Evolutionary conservation across 2,329 filamentous ascomycete genomes (phyloP).

Genomic region (Pestalotiopsis sp.): DNA sequence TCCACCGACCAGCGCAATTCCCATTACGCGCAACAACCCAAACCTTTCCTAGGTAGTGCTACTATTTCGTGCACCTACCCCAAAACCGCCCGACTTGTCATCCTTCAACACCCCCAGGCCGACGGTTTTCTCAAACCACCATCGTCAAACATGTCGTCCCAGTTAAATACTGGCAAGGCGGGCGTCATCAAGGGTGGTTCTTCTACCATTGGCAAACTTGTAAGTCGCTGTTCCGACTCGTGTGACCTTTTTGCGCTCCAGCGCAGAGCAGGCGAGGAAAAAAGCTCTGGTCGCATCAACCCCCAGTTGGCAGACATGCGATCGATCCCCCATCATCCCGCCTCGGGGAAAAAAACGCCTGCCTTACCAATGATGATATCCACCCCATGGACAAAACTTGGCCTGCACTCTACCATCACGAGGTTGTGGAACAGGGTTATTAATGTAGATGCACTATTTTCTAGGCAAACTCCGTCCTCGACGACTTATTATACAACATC

Average conservation of each 20-base stretch:
- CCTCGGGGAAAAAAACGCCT: background rate
- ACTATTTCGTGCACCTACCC: conserved; percentile 2
- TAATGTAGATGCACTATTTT: conserved; percentile 10
- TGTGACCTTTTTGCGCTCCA: background rate
- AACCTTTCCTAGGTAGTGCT: background rate
- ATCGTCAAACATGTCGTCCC: conserved; percentile 12
- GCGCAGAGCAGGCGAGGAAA: background rate
- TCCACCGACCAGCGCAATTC: background rate
- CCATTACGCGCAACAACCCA: conserved; percentile 3
- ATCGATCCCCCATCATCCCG: background rate
- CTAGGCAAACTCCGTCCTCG: conserved; percentile 68
- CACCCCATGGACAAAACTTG: background rate
- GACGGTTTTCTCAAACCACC: conserved; percentile 5
- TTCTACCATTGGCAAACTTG: conserved; percentile 59
- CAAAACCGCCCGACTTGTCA: conserved; percentile 6
- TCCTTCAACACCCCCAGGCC: conserved; percentile 7
- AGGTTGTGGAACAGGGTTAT: conserved; percentile 8
- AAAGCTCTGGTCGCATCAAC: conserved; percentile 2
- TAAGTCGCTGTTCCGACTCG: conserved; percentile 39
- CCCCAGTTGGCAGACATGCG: background rate
- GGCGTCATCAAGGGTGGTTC: conserved; percentile 59
- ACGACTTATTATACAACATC: conserved; percentile 76
- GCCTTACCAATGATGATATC: background rate
- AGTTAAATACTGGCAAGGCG: conserved; percentile 51
- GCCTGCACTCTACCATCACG: conserved; percentile 7